These are phyloP conservation scores for Globisporangium yorkense DNA, from an alignment of 352 stramenopile genomes.

Conservation along the genomic window DNA sequence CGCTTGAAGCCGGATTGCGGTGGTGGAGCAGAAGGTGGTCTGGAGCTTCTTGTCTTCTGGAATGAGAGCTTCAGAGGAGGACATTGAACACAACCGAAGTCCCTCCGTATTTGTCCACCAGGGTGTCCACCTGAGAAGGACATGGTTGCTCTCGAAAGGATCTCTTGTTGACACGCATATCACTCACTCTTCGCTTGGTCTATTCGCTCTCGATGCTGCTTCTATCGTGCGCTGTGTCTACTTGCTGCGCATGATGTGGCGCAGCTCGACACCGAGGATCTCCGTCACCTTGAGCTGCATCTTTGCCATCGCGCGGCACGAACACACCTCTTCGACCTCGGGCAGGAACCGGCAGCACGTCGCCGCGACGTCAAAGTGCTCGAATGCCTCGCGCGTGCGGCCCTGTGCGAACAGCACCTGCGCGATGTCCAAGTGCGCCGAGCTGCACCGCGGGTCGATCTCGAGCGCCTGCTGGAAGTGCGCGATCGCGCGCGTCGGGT, in stretches of 20 bases:
- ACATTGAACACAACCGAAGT: too few species aligned
- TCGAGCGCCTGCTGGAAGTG: conserved; percentile 77
- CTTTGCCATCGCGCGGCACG: conserved; percentile 69
- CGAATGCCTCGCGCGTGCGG: conserved; percentile 57
- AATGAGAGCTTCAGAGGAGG: too few species aligned
- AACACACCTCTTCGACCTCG: conserved; percentile 78
- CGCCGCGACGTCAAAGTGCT: conserved; percentile 65
- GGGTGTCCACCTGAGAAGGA: too few species aligned
- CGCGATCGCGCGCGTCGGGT: conserved; percentile 69
- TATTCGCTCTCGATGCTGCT: neutral
- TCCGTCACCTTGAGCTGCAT: conserved; percentile 84
- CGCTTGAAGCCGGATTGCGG: too few species aligned
- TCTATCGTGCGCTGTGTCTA: conserved; percentile 11
- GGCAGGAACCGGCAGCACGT: conserved; percentile 77
- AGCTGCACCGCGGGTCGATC: conserved; percentile 74
- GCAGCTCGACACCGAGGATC: conserved; percentile 79
- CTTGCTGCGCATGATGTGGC: conserved; percentile 82
- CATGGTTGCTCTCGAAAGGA: too few species aligned
- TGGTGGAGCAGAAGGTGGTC: neutral
- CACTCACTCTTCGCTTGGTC: neutral
- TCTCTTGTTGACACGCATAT: too few species aligned
- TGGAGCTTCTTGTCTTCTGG: neutral
- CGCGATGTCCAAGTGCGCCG: conserved; percentile 78
- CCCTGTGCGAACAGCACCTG: conserved; percentile 84
- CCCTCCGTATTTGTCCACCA: too few species aligned